Evolutionary conservation across 768 basidiomycete genomes (phyloP), one percentile per base, ranked within the genome.

Genomic region (Phlegmacium glaucopus): DNA sequence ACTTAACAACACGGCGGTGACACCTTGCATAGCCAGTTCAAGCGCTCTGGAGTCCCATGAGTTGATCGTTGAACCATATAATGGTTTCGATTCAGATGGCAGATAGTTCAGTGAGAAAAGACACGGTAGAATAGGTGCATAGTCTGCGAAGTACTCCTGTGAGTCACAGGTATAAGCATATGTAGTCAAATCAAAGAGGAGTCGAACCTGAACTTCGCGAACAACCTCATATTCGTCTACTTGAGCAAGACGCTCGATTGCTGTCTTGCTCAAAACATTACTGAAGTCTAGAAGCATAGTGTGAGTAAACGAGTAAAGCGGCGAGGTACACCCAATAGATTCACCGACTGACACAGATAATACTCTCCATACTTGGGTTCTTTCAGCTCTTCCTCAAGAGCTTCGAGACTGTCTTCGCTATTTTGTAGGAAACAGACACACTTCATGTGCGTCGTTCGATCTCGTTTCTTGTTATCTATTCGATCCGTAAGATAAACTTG

Each of bases 131-230:
- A 97, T 74, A 0, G 95, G 92, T 1, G 90, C 79, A 58, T 94
- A 98, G 66, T 99, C 96, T 54, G 93, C 94, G 65, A 97, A 99
- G 71, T 92, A 92, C 79, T 99, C 96, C 94, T 92, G 72, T 49
- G 36, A 40, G 9, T 42, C 47, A 42, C 17, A 9, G 12, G 6
- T 22, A 29, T 40, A 25, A 34, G 29, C 25, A 50, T 12, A 44
- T 16, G 26, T 17, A 12, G 12, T 25, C n/a, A 9, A 8, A 36
- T 13, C 13, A 48, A 41, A 15, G 22, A 39, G 22, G 27, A 36
- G 35, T 53, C 77, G 49, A 59, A 94, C 94, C 81, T 99, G 96
- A 1, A 99, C 90, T 71, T 99, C 96, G 45, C 84, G 82, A 11
- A 99, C 95, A 13, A 97, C 88, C 66, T 99, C 96, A 53, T 90